phyloP scores from a whole-genome alignment of 1,139 yeast species.

The Yamadazyma oceani region DNA sequence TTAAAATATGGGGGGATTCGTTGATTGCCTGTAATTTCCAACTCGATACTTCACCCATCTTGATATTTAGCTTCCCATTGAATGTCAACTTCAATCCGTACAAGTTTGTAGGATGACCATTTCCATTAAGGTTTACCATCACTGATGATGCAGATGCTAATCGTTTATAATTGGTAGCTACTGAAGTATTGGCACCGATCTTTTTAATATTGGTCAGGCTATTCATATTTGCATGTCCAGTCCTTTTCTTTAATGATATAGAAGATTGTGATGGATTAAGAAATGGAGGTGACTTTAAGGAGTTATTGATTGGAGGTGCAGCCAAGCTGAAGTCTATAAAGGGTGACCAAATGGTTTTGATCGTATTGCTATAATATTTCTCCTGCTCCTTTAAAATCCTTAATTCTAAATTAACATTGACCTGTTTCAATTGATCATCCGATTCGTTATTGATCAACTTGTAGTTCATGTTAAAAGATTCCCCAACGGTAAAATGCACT shows the following conservation, averaged over 20 bases:
- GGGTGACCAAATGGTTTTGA: slow-evolving; percentile 64
- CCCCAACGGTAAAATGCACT: slow-evolving; percentile 25
- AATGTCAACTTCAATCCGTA: slow-evolving; percentile 61
- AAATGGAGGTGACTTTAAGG: slow-evolving; percentile 23
- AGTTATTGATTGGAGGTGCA: slow-evolving; percentile 47
- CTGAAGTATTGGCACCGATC: not conserved
- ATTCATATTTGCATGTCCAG: not conserved
- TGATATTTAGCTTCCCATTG: slow-evolving; percentile 60
- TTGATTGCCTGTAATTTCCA: slow-evolving; percentile 74
- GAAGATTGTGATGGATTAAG: slow-evolving; percentile 1
- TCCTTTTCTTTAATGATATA: slow-evolving; percentile 6
- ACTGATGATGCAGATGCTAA: slow-evolving; percentile 40
- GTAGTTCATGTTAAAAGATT: slow-evolving; percentile 46
- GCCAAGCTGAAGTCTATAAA: slow-evolving; percentile 54
- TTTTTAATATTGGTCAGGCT: not conserved
- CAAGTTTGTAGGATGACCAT: slow-evolving; percentile 29
- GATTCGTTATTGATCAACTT: slow-evolving; percentile 35
- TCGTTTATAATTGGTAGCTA: slow-evolving; percentile 9
- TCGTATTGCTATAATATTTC: slow-evolving; percentile 25
- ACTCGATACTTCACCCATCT: slow-evolving; percentile 58
- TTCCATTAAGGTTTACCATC: slow-evolving; percentile 42
- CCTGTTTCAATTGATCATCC: slow-evolving; percentile 29
- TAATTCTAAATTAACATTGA: slow-evolving; percentile 30
- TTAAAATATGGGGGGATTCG: slow-evolving; percentile 46
- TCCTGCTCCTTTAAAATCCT: slow-evolving; percentile 8